Evolutionary conservation across 192 early-diverging fungal species (phyloP).

Genomic region (Gonapodya prolifera): DNA sequence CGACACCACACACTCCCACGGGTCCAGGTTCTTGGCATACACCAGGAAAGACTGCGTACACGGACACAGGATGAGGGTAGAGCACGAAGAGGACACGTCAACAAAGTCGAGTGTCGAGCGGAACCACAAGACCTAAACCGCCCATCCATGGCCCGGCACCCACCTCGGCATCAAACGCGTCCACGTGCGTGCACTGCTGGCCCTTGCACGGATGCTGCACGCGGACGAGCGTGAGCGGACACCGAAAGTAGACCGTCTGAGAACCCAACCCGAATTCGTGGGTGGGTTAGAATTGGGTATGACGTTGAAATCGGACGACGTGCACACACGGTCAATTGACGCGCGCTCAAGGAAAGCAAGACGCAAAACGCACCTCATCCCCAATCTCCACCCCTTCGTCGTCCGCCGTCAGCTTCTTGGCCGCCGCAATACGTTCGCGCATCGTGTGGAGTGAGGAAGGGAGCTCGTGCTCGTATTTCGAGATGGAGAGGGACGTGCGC

Average conservation of each 20-base stretch:
- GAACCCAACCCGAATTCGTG: not conserved
- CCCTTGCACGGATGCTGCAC: not conserved
- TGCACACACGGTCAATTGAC: not conserved
- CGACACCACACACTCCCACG: not conserved
- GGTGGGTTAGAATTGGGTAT: no score
- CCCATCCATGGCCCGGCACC: no score
- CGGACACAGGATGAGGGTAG: not conserved
- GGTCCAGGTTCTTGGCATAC: not conserved
- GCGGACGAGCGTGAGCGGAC: not conserved
- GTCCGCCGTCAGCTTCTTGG: not conserved
- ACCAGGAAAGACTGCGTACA: not conserved
- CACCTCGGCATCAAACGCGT: not conserved
- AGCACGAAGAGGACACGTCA: not conserved
- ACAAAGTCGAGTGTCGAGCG: no score
- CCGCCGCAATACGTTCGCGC: not conserved
- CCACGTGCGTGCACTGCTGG: not conserved
- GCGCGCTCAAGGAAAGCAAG: not conserved
- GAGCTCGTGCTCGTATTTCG: not conserved
- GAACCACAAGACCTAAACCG: no score
- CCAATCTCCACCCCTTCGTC: not conserved
- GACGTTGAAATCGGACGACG: no score
- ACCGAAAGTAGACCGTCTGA: not conserved
- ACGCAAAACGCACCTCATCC: not conserved
- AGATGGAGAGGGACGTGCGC: no score
- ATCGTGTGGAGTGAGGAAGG: not conserved